Percentiles rank a stretch among this genome's conserved stretches.
These are phyloP conservation scores for Tetracladium setigerum DNA, from an alignment of 495 filamentous ascomycete genomes.

Conservation along the genomic window DNA sequence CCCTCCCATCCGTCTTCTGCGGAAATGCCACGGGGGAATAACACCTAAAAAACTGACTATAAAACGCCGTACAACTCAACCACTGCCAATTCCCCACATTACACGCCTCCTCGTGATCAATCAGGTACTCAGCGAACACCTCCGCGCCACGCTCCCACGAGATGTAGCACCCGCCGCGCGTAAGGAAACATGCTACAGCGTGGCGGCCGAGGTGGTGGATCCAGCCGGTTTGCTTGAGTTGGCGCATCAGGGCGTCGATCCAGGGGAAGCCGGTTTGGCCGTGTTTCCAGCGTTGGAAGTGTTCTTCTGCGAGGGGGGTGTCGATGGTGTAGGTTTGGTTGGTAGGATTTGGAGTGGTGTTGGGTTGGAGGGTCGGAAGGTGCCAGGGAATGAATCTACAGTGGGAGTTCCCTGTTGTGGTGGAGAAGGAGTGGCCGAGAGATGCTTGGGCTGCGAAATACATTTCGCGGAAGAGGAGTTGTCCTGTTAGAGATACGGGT, in stretches of 20 bases:
- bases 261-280: slow-evolving; percentile 64
- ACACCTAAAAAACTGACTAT: slow-evolving; percentile 53
- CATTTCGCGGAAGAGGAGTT: slow-evolving; percentile 69
- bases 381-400: slow-evolving; percentile 67
- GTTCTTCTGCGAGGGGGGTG: slow-evolving; percentile 45
- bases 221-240: slow-evolving; percentile 61
- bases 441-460: slow-evolving; percentile 66
- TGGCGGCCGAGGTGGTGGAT: slow-evolving; percentile 69
- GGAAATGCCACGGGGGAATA: slow-evolving; percentile 61
- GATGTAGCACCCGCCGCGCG: slow-evolving; percentile 64
- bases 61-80: slow-evolving; percentile 67
- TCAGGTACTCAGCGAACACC: slow-evolving; percentile 63
- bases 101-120: slow-evolving; percentile 64
- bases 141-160: slow-evolving; percentile 67
- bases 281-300: slow-evolving; percentile 56
- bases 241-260: slow-evolving; percentile 70
- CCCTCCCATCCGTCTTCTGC: slow-evolving; percentile 58
- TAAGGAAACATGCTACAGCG: slow-evolving; percentile 65
- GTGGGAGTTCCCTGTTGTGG: slow-evolving; percentile 49
- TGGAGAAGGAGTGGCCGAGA: slow-evolving; percentile 48
- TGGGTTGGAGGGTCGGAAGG: slow-evolving; percentile 45
- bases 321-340: slow-evolving; percentile 43
- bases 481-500: slow-evolving; percentile 57
- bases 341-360: slow-evolving; percentile 31
- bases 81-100: slow-evolving; percentile 72